Base-by-base conservation (phyloP, 352 stramenopile species). In the Phytophthora sp. region DNA sequence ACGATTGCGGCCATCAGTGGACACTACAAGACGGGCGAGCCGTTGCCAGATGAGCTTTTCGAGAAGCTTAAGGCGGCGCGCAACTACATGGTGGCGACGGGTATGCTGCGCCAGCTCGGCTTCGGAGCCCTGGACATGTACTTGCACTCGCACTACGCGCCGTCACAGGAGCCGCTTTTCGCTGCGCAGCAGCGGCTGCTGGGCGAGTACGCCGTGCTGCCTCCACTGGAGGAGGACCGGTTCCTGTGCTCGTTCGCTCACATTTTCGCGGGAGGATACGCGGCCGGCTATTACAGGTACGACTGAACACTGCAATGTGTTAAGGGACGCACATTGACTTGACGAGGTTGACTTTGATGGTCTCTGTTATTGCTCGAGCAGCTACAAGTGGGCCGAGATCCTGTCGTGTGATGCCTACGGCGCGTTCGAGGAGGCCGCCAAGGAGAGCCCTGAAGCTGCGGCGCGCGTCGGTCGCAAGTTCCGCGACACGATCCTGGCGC, bases 161-260 rank as follows among this genome's bases (percentile, higher is more conserved):
- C 62, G 38, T 66, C 77, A 32, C 39, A 74, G 43, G 94, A 98
- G 71, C 79, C 82, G 11, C 83, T 98, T 27, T 99, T 99, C 66
- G 95, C 98, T 48, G 85, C 98, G 23, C 97, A 99, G 68, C 80
- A 92, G 46, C 80, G 85, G 46, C 85, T 99, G 23, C 84, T 97
- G 7, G 39, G 74, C 23, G 77, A 83, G 17, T 91, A 83, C 54
- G 94, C 91, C 15, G 92, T 98, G 13, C 69, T 97, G 48, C 74
- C 82, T 54, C 96, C 96, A 23, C 79, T 99, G 4, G 64, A 81
- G 34, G 94, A 99, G 57, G 96, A 99, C 77, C 81, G 96, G 30
- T 99, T 99, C 75, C 79, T 99, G n/a, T 99, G 96, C 71, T 94
- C 92, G 30, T 99, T 99, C 74, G 85, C 76, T 26, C 97, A 99